phyloP scores from a whole-genome alignment of 1,284 basidiomycete species.

The Moniliophthora roreri region DNA sequence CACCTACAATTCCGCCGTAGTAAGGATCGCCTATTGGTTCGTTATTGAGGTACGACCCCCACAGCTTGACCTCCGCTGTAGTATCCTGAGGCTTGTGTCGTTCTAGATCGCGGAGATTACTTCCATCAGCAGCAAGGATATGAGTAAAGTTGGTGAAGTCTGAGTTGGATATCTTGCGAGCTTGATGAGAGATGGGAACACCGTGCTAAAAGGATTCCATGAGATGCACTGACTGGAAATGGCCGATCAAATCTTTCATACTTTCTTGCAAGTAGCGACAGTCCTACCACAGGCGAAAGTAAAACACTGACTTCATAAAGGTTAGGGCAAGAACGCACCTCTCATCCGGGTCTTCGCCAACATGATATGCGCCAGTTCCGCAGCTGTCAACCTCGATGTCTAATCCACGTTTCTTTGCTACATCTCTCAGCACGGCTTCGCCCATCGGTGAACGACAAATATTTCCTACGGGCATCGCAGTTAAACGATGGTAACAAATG shows the following conservation, averaged over 20 bases:
- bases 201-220: constrained; percentile 41
- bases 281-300: constrained; percentile 40
- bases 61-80: constrained; percentile 62
- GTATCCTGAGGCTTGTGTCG: constrained; percentile 53
- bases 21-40: constrained; percentile 72
- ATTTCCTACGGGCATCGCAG: constrained; percentile 63
- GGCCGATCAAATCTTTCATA: constrained; percentile 20
- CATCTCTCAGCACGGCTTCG: constrained; percentile 67
- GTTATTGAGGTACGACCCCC: constrained; percentile 73
- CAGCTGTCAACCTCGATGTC: constrained; percentile 69
- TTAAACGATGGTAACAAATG: constrained; percentile 1
- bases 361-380: constrained; percentile 72
- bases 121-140: constrained; percentile 70
- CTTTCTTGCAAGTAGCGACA: constrained; percentile 61
- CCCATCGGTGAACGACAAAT: constrained; percentile 83
- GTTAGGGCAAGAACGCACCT: constrained; percentile 43
- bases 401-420: constrained; percentile 61
- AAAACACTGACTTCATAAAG: constrained; percentile 2
- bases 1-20: constrained; percentile 61
- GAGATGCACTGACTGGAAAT: constrained; percentile 4
- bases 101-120: constrained; percentile 59
- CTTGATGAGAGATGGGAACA: constrained; percentile 59
- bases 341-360: constrained; percentile 71
- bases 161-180: constrained; percentile 53
- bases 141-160: constrained; percentile 70